Evolutionary conservation across 495 filamentous ascomycete genomes (phyloP).

Genomic region (Penicillium daleae): DNA sequence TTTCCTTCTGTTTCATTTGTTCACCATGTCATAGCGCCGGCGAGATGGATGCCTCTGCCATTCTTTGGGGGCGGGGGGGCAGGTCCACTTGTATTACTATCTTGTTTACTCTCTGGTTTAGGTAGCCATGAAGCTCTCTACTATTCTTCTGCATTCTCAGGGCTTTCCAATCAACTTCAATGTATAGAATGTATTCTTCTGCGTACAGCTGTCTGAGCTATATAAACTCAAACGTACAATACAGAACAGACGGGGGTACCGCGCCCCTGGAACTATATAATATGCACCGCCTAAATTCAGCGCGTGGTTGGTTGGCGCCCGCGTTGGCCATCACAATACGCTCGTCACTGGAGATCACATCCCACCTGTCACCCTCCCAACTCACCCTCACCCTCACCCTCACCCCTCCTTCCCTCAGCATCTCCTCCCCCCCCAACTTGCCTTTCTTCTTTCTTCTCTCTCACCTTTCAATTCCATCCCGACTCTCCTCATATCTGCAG

Average conservation of each 20-base stretch:
- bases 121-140: constrained; percentile 33
- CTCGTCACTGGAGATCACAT: constrained; percentile 27
- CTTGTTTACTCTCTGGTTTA: constrained; percentile 23
- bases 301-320: constrained; percentile 23
- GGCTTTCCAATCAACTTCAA: neutral
- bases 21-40: constrained; percentile 51
- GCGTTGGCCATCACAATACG: constrained; percentile 13
- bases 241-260: no score
- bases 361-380: constrained; percentile 22
- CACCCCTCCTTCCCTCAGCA: neutral
- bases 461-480: constrained; percentile 11
- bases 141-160: constrained; percentile 14
- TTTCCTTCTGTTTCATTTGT: constrained; percentile 25
- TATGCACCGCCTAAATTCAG: neutral
- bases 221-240: no score
- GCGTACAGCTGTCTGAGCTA: no score
- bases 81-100: constrained; percentile 34
- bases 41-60: constrained; percentile 39
- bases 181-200: neutral
- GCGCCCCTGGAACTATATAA: neutral
- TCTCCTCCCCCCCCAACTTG: constrained; percentile 5
- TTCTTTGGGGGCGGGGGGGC: neutral
- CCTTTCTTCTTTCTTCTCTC: constrained; percentile 14
- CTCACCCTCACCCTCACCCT: no score
- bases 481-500: neutral